Conservation (phyloP, 768 basidiomycete species). For the Neoboletus magnificus region DNA sequence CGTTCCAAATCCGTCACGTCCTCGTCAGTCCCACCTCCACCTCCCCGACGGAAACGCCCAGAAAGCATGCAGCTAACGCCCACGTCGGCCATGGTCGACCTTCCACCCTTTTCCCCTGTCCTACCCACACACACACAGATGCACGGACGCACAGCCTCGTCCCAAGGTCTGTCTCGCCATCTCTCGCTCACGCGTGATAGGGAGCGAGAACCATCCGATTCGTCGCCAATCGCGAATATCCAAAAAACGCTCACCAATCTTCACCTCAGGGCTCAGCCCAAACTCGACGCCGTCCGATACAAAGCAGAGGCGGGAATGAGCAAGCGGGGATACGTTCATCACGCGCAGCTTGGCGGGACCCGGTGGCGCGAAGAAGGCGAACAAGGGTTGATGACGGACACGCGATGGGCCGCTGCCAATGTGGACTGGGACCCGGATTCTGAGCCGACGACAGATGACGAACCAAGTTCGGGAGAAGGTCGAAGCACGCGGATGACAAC, state of each 20-base stretch:
- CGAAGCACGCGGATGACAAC: not conserved
- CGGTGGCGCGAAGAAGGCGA: conserved; percentile 35
- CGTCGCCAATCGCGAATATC: conserved; percentile 38
- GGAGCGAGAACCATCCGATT: conserved; percentile 18
- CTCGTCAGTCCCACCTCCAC: conserved; percentile 40
- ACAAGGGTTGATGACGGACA: conserved; percentile 37
- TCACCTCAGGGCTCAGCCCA: conserved; percentile 45
- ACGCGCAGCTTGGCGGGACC: conserved; percentile 24
- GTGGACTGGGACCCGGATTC: conserved; percentile 20
- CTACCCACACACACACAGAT: conserved; percentile 9
- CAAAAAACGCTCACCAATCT: conserved; percentile 43
- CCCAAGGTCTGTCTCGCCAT: conserved; percentile 36
- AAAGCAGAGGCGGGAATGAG: conserved; percentile 71
- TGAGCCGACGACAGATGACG: conserved; percentile 26
- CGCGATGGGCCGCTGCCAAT: conserved; percentile 30
- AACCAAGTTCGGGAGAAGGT: conserved; percentile 21
- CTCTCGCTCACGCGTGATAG: conserved; percentile 34
- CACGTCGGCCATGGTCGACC: conserved; percentile 12
- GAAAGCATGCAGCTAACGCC: conserved; percentile 58
- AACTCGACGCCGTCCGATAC: conserved; percentile 59
- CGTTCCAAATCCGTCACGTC: conserved; percentile 54
- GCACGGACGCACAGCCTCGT: conserved; percentile 19
- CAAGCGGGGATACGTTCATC: conserved; percentile 53
- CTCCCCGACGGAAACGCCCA: conserved; percentile 50
- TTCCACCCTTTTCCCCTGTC: conserved; percentile 6